A percentile compares a stretch with the other conserved stretches of the same genome.
phyloP scores from a whole-genome alignment of 768 basidiomycete species.

The Leccinum olivaceopallidum region DNA sequence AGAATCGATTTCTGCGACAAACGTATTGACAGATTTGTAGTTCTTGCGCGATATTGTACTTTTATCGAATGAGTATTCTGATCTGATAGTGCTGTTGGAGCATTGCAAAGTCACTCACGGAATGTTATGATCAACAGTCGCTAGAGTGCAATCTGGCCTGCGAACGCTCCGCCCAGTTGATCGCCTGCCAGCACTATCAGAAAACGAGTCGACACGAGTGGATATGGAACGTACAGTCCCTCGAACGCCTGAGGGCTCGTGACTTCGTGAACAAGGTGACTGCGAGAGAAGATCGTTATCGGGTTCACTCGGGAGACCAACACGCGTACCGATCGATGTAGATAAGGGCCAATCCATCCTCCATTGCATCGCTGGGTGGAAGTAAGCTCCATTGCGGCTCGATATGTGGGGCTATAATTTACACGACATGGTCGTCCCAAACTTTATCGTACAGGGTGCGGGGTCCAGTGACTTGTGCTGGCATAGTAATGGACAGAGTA shows the following conservation, averaged over 20 bases:
- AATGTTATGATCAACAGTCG: conserved; percentile 86
- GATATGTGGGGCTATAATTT: conserved; percentile 29
- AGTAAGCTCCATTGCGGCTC: conserved; percentile 6
- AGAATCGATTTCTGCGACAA: conserved; percentile 84
- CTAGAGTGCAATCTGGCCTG: conserved; percentile 85
- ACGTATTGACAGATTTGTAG: conserved; percentile 66
- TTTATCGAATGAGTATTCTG: conserved; percentile 1
- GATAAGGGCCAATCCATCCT: conserved; percentile 76
- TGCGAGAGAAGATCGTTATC: conserved; percentile 14
- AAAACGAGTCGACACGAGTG: conserved; percentile 3
- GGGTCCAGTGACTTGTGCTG: conserved; percentile 56
- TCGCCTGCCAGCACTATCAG: conserved; percentile 43
- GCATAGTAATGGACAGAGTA: conserved; percentile 39
- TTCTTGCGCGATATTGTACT: conserved; percentile 76
- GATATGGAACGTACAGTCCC: conserved; percentile 57
- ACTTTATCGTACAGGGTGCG: conserved; percentile 98
- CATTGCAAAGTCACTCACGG: conserved; percentile 52
- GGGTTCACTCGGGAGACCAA: not conserved
- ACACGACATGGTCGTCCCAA: conserved; percentile 97
- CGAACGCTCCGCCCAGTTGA: conserved; percentile 77
- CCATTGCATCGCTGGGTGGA: conserved; percentile 57
- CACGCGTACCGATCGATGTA: conserved; percentile 73
- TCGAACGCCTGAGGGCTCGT: conserved; percentile 94
- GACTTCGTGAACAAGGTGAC: conserved; percentile 59
- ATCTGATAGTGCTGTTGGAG: not conserved